Base-by-base conservation (phyloP, 2,329 filamentous ascomycete species). In the Acrocalymma vagum region DNA sequence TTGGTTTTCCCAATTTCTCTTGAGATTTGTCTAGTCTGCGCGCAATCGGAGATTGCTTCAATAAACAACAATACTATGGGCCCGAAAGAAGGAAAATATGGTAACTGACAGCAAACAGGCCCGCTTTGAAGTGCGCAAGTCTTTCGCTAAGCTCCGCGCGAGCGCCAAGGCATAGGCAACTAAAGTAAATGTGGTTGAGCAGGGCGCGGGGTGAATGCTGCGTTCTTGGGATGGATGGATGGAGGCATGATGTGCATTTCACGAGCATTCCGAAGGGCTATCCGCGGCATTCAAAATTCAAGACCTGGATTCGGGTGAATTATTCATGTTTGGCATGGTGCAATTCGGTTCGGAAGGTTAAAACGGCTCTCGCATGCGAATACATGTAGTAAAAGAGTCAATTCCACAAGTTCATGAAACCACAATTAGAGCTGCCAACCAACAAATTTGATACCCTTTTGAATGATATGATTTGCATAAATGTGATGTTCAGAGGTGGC, bases 61-160 rank as follows among this genome's bases (percentile, higher is more conserved):
- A 21, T 8, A 6, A 16, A 10, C 16, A n/a, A 11, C 21, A 21
- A 17, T 22, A 29, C 29, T 15, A 33, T 42, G 35, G 23, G 36
- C 30, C 25, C 13, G 10, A n/a, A n/a, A n/a, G n/a, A n/a, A n/a
- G n/a, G 10, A 18, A 31, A 38, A 39, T 34, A 46, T 10, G 18
- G 34, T 9, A n/a, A 45, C 56, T 63, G 51, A 64, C 51, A 48
- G 3, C 37, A 20, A 20, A 26, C 63, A 86, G 83, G 81, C 82
- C 76, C 89, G 92, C 75, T 97, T 95, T 81, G 92, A 96, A 84
- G 87, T 96, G 79, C 88, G 88, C 80, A 97, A 96, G 88, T 87
- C 90, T 70, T 83, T 95, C 73, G 90, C 91, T 74, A 95, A 96
- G 85, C 81, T 95, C 79, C 63, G 64, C 53, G 58, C 67, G 44